Evolutionary conservation across 768 basidiomycete genomes (phyloP).

Genomic region (Tremella yokohamensis): DNA sequence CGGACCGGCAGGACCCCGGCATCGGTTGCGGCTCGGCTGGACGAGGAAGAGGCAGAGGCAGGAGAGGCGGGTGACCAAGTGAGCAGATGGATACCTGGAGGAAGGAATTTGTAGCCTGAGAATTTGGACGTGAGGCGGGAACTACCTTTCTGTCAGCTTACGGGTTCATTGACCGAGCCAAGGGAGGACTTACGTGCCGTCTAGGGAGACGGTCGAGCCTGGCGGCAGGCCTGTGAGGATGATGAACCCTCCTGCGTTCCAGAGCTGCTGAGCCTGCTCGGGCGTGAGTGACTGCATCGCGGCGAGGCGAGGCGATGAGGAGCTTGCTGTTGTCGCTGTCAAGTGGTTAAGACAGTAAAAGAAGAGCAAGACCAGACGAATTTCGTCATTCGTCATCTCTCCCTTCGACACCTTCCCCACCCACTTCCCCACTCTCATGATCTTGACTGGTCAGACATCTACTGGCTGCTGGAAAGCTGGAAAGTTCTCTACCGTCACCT

Average conservation of each 20-base stretch:
- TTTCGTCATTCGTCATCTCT: no score
- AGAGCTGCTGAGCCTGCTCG: conserved; percentile 45
- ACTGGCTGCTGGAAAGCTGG: no score
- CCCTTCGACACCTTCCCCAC: no score
- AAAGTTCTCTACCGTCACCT: no score
- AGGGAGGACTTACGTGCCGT: conserved; percentile 43
- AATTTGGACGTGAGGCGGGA: conserved; percentile 37
- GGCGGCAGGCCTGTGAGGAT: conserved; percentile 45
- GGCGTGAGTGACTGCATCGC: conserved; percentile 35
- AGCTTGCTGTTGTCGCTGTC: no score
- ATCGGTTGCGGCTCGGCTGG: not conserved
- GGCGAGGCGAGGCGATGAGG: conserved; percentile 1
- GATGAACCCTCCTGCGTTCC: conserved; percentile 49
- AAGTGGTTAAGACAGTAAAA: no score
- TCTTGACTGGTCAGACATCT: no score
- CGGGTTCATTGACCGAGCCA: not conserved
- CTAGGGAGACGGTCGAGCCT: conserved; percentile 51
- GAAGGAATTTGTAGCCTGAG: conserved; percentile 52
- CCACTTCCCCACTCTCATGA: no score
- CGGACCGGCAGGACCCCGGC: conserved; percentile 41
- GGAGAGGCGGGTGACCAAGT: conserved; percentile 35
- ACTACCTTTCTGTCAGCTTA: not conserved
- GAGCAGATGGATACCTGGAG: conserved; percentile 52
- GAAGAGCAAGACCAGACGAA: no score
- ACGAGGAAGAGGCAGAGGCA: conserved; percentile 9